Base-by-base conservation (phyloP, 768 basidiomycete genomes). In the Naematelia encephala region DNA sequence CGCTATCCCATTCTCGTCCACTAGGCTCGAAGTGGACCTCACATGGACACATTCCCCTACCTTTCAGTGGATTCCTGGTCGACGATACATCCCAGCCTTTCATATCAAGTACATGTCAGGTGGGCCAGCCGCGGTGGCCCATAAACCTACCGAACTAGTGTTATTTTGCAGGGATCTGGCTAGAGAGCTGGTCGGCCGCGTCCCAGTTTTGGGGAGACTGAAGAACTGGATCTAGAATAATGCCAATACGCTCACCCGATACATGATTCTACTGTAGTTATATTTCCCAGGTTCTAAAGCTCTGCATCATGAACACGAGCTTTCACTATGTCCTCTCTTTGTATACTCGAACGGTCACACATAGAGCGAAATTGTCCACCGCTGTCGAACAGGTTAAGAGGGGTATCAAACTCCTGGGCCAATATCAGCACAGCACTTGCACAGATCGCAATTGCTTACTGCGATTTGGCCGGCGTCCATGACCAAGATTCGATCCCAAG, bases 401-500 rank as follows among this genome's bases (percentile, higher is more conserved):
- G 90, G 0, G 86, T 85, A 71, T 89, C 90, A 68, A 88, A 87
- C 82, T 91, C 90, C 56, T 67, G 54, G n/a, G 39, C 66, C 57
- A 57, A 56, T 27, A 59, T 61, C 14, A 60, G 57, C 8, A 65
- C 60, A 26, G 29, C 43, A 34, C 26, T 8, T n/a, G 14, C 21
- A 13, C n/a, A 21, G 14, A 81, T n/a, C n/a, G n/a, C n/a, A n/a
- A n/a, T n/a, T n/a, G n/a, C 84, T 66, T 61, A 86, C 86, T 54
- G 84, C 84, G 59, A 92, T 86, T 56, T 80, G 78, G 0, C 91
- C 91, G 0, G 84, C 84, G 70, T 90, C 87, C 70, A 93, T 83
- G 10, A 92, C 91, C 65, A 89, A 86, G 29, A 94, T 88, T 23
- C 89, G 82, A 75, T 97, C 90, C 70, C 91, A 92, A 4, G 85